Evolutionary conservation across 495 filamentous ascomycete genomes (phyloP).

Genomic region (Chaetomium tenue): DNA sequence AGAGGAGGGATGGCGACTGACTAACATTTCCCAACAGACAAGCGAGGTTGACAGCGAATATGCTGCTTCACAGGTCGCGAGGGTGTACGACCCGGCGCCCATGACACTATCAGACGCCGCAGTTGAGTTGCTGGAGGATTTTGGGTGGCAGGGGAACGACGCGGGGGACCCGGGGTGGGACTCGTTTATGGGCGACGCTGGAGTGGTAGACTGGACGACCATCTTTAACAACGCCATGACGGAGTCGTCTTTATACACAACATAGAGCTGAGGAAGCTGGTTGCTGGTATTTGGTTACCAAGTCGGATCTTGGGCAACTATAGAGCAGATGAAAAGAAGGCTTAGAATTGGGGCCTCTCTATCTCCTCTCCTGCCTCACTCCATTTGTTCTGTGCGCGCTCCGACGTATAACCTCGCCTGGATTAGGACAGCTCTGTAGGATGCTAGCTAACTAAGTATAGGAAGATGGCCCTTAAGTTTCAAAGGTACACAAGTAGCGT

Average conservation of each 20-base stretch:
- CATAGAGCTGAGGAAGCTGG: background rate
- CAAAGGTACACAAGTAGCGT: too few relatives aligned
- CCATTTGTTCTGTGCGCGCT: too few relatives aligned
- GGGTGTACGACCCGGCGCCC: conserved; percentile 14
- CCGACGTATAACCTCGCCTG: too few relatives aligned
- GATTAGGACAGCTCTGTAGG: too few relatives aligned
- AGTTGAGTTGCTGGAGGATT: conserved; percentile 24
- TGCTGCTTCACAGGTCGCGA: conserved; percentile 8
- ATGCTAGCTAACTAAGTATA: too few relatives aligned
- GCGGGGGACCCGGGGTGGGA: background rate
- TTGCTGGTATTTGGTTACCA: too few relatives aligned
- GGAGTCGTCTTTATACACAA: background rate
- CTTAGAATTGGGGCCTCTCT: too few relatives aligned
- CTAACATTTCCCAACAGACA: conserved; percentile 11
- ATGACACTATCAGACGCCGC: conserved; percentile 26
- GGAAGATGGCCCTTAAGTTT: too few relatives aligned
- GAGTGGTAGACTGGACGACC: conserved; percentile 12
- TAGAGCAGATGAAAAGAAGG: too few relatives aligned
- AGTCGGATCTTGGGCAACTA: too few relatives aligned
- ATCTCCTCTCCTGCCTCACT: too few relatives aligned
- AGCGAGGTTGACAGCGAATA: conserved; percentile 22
- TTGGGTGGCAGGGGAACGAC: conserved; percentile 22
- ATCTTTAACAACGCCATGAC: background rate
- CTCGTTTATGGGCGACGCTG: background rate
- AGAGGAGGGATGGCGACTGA: background rate